Percentiles rank a stretch among this genome's conserved stretches.
Evolutionary conservation across 331 rosid genomes (phyloP).

Genomic region (Prunus yedoensis): DNA sequence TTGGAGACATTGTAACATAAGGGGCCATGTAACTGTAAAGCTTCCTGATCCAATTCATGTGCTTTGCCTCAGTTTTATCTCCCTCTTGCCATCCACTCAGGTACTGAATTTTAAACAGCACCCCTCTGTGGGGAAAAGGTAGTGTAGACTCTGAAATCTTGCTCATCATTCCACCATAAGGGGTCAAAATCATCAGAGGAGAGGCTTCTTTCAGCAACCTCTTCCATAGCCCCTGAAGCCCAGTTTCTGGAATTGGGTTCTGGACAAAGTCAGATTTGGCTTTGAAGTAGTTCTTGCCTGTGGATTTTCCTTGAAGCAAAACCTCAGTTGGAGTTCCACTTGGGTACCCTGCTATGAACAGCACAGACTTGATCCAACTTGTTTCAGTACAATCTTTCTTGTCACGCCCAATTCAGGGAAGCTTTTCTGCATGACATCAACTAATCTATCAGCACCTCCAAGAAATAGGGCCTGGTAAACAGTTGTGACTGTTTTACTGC

Average conservation of each 20-base stretch:
- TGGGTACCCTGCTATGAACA: conserved; percentile 55
- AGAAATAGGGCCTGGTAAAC: conserved; percentile 60
- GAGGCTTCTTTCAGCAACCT: conserved; percentile 47
- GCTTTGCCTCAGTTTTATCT: conserved; percentile 37
- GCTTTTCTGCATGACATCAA: conserved; percentile 35
- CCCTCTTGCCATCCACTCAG: conserved; percentile 45
- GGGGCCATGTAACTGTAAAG: conserved; percentile 78
- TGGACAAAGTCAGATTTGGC: conserved; percentile 83
- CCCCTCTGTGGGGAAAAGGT: conserved; percentile 91
- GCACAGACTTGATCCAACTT: conserved; percentile 74
- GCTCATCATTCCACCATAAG: conserved; percentile 84
- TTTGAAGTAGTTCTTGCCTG: conserved; percentile 69
- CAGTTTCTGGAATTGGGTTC: conserved; percentile 59
- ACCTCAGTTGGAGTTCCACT: conserved; percentile 47
- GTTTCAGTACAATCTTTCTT: conserved; percentile 52
- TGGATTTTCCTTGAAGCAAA: conserved; percentile 61
- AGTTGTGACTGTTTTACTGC: conserved; percentile 44
- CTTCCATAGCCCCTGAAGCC: conserved; percentile 67
- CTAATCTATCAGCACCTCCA: conserved; percentile 45
- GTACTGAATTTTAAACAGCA: conserved; percentile 70
- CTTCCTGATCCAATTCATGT: conserved; percentile 70
- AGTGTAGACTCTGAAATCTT: conserved; percentile 51
- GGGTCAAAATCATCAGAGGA: conserved; percentile 58
- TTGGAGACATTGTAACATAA: conserved; percentile 68
- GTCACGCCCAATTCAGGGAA: conserved; percentile 79